Conservation (phyloP, 2,329 filamentous ascomycete genomes). For the Aspergillus pseudoviridinutans region DNA sequence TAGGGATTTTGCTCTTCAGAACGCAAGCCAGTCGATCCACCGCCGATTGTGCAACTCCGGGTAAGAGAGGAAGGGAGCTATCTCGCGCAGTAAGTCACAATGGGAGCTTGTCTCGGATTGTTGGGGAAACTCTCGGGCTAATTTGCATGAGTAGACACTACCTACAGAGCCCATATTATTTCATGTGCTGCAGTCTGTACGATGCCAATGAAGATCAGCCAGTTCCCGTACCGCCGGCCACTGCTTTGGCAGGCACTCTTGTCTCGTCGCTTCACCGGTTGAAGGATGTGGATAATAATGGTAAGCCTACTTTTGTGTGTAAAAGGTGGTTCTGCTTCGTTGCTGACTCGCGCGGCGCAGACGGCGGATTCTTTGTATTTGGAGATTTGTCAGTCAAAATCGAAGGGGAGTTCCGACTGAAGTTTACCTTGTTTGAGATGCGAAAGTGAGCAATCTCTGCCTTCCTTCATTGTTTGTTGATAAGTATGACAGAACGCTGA, state of each 20-base stretch:
- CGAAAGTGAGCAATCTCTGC: constrained; percentile 45
- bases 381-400: constrained; percentile 77
- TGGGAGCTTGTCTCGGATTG: neutral
- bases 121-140: constrained; percentile 8
- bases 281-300: constrained; percentile 69
- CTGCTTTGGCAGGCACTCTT: constrained; percentile 65
- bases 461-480: constrained; percentile 2
- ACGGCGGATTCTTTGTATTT: constrained; percentile 88
- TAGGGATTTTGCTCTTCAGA: constrained; percentile 44
- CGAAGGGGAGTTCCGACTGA: constrained; percentile 67
- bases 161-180: constrained; percentile 62
- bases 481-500: constrained; percentile 15
- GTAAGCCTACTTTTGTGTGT: constrained; percentile 28
- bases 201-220: constrained; percentile 46
- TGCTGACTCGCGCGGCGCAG: constrained; percentile 32
- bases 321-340: neutral
- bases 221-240: constrained; percentile 43
- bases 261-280: constrained; percentile 78
- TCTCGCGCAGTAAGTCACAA: constrained; percentile 55
- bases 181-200: constrained; percentile 57
- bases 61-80: constrained; percentile 47
- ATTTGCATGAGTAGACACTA: constrained; percentile 46
- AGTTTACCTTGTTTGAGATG: constrained; percentile 76
- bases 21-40: constrained; percentile 80
- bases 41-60: constrained; percentile 72